Conservation (phyloP, 139 green algal species). For the Chlorella sp. region DNA sequence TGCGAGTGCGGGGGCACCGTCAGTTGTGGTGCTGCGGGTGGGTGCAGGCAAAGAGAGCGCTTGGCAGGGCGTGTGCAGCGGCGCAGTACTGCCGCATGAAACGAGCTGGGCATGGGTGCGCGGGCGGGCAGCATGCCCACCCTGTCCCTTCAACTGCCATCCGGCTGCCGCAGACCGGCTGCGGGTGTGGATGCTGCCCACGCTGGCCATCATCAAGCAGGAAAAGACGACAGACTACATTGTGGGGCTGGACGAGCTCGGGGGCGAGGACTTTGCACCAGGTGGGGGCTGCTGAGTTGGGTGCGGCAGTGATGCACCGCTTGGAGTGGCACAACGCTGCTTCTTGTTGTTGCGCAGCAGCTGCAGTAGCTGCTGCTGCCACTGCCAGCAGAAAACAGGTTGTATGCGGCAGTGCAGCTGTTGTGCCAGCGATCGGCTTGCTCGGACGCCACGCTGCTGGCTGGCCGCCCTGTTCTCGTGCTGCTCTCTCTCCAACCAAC, state of each 20-base stretch:
- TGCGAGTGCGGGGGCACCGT: not conserved
- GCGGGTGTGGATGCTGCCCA: constrained; percentile 96
- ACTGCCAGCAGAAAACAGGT: no score
- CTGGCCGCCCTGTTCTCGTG: not conserved
- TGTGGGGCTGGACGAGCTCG: constrained; percentile 80
- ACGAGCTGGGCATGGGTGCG: no score
- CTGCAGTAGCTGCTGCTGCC: no score
- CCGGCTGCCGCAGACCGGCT: constrained; percentile 71
- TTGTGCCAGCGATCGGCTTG: not conserved
- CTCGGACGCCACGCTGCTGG: not conserved
- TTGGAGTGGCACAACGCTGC: no score
- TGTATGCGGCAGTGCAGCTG: no score
- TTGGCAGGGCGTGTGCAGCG: not conserved
- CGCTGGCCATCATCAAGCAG: constrained; percentile 87
- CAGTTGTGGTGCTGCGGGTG: no score
- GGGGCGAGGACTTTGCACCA: constrained; percentile 71
- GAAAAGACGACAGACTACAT: constrained; percentile 89
- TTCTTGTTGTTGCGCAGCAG: no score
- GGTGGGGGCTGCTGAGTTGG: not conserved
- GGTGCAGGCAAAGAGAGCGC: no score
- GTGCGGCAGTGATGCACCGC: no score
- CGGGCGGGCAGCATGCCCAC: no score
- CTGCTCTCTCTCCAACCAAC: not conserved
- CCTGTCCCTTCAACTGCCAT: no score
- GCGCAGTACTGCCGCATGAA: not conserved